Percentiles rank a stretch among this genome's conserved stretches.
Conservation (phyloP, 768 basidiomycete species). For the Boletus bicolor region DNA sequence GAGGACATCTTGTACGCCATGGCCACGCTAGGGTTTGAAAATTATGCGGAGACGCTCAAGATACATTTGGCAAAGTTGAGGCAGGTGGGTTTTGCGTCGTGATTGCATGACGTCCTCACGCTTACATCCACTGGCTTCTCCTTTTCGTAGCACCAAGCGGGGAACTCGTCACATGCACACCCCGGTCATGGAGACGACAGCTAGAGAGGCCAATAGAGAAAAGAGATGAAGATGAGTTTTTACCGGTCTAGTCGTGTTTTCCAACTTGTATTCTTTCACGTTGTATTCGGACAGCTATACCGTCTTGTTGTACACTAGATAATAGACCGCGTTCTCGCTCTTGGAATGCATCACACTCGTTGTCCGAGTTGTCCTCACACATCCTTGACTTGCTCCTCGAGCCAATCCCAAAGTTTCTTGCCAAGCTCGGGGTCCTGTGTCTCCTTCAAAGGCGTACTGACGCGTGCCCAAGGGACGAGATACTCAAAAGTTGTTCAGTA, state of each 20-base stretch:
- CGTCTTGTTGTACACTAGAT: slow-evolving; percentile 11
- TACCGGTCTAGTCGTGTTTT: not conserved
- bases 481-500: slow-evolving; percentile 31
- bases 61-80: slow-evolving; percentile 90
- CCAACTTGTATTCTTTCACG: slow-evolving; percentile 10
- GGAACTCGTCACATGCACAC: slow-evolving; percentile 26
- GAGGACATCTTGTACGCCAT: slow-evolving; percentile 98
- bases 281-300: slow-evolving; percentile 13
- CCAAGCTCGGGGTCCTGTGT: slow-evolving; percentile 35
- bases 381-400: slow-evolving; percentile 42
- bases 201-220: not conserved
- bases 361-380: not conserved
- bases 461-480: slow-evolving; percentile 45
- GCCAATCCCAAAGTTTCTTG: slow-evolving; percentile 42
- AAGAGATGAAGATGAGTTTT: not conserved
- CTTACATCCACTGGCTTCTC: not conserved
- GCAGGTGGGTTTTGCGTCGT: slow-evolving; percentile 45
- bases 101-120: not conserved
- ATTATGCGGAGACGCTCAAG: slow-evolving; percentile 89
- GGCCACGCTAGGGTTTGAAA: slow-evolving; percentile 88
- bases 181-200: slow-evolving; percentile 22
- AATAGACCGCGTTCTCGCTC: slow-evolving; percentile 2
- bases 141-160: slow-evolving; percentile 25
- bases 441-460: slow-evolving; percentile 24
- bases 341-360: not conserved